phyloP scores from a whole-genome alignment of 371 early-diverging fungal species.

The Mucor saturninus region DNA sequence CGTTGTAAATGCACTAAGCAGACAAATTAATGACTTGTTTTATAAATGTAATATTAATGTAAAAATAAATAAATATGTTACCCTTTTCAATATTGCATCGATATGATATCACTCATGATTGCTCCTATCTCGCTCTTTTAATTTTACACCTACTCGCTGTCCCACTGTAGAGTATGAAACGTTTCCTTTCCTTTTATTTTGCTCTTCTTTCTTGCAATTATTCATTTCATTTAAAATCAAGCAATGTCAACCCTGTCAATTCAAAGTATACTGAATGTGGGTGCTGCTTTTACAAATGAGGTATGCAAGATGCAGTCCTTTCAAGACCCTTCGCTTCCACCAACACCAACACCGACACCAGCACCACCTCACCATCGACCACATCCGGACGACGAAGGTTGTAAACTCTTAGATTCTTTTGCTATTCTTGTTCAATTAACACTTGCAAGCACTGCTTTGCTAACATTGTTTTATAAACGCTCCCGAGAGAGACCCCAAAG shows the following conservation, averaged over 20 bases:
- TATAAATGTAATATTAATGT: too few species aligned
- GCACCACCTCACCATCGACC: constrained; percentile 7
- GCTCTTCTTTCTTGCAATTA: neutral
- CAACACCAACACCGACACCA: neutral
- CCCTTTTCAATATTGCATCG: too few species aligned
- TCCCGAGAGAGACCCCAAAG: constrained; percentile 64
- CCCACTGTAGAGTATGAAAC: neutral
- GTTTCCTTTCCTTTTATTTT: neutral
- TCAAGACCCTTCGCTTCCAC: neutral
- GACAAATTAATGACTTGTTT: too few species aligned
- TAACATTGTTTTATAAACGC: constrained; percentile 65
- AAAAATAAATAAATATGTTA: too few species aligned
- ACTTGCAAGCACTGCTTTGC: constrained; percentile 60
- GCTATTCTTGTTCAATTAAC: constrained; percentile 69
- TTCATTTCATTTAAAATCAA: neutral
- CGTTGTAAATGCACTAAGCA: too few species aligned
- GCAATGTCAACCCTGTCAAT: constrained; percentile 11
- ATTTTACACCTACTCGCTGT: neutral
- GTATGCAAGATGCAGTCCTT: neutral
- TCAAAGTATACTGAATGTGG: constrained; percentile 13
- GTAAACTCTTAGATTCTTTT: constrained; percentile 64
- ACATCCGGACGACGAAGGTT: constrained; percentile 47
- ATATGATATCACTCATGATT: too few species aligned
- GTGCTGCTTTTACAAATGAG: constrained; percentile 5
- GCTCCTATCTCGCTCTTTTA: too few species aligned